These are phyloP conservation scores for Dipodascus albidus DNA, from an alignment of 805 yeast genomes.

Conservation along the genomic window DNA sequence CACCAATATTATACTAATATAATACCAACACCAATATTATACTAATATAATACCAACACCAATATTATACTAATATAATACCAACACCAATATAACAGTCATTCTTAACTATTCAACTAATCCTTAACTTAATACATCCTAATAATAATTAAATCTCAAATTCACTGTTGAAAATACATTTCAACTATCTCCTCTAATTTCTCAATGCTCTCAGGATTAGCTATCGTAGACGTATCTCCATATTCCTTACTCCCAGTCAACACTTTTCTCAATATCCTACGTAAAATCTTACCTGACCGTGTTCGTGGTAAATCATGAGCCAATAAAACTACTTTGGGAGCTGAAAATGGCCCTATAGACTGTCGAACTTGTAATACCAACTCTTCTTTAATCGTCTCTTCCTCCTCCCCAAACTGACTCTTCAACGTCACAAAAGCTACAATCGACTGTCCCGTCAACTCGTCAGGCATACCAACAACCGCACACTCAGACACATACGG, in stretches of 20 bases:
- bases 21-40: no score
- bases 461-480: conserved; percentile 90
- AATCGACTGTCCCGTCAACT: conserved; percentile 95
- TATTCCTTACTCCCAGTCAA: conserved; percentile 86
- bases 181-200: background rate
- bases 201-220: conserved; percentile 50
- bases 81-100: no score
- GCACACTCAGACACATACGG: conserved; percentile 82
- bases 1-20: no score
- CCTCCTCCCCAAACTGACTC: conserved; percentile 31
- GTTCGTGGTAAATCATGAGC: conserved; percentile 95
- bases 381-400: conserved; percentile 43
- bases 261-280: conserved; percentile 91
- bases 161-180: background rate
- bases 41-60: no score
- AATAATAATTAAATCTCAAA: no score
- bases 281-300: conserved; percentile 96
- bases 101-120: no score
- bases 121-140: no score
- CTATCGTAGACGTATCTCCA: conserved; percentile 85
- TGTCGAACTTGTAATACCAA: conserved; percentile 81
- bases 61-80: no score
- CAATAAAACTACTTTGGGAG: conserved; percentile 77
- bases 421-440: conserved; percentile 88
- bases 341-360: conserved; percentile 87